These are phyloP conservation scores for Aquilaria malaccensis DNA, from an alignment of 345 rosid genomes.

Conservation along the genomic window DNA sequence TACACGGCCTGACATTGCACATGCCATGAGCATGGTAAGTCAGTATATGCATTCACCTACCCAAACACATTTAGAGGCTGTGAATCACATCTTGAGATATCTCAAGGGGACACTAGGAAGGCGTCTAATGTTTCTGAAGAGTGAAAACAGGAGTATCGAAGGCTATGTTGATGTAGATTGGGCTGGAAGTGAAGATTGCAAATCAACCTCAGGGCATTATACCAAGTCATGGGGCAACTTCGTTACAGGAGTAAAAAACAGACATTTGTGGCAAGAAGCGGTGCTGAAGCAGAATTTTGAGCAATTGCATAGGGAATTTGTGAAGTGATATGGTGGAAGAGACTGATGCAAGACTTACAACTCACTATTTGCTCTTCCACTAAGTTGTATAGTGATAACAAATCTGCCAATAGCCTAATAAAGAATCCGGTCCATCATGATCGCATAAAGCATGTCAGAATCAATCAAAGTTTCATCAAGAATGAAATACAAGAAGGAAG, in stretches of 20 bases:
- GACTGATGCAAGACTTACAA: not conserved
- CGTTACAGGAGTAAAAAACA: too few relatives aligned
- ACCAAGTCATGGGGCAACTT: not conserved
- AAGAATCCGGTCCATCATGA: not conserved
- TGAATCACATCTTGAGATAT: too few relatives aligned
- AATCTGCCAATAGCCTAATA: not conserved
- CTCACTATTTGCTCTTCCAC: not conserved
- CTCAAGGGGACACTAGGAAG: too few relatives aligned
- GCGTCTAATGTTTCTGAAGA: too few relatives aligned
- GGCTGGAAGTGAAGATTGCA: not conserved
- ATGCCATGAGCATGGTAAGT: too few relatives aligned
- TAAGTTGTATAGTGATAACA: not conserved
- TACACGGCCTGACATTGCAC: too few relatives aligned
- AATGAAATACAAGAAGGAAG: not conserved
- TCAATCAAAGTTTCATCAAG: not conserved
- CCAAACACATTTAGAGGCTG: too few relatives aligned
- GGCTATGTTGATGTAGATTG: not conserved
- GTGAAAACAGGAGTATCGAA: too few relatives aligned
- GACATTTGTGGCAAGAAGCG: not conserved
- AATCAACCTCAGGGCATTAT: not conserved
- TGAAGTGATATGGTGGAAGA: not conserved
- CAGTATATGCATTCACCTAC: too few relatives aligned
- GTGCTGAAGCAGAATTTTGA: not conserved
- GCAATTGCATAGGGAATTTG: constrained; percentile 1
- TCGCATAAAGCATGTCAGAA: not conserved